Conservation (phyloP, 352 stramenopile species). For the Phytophthora foliorum region DNA sequence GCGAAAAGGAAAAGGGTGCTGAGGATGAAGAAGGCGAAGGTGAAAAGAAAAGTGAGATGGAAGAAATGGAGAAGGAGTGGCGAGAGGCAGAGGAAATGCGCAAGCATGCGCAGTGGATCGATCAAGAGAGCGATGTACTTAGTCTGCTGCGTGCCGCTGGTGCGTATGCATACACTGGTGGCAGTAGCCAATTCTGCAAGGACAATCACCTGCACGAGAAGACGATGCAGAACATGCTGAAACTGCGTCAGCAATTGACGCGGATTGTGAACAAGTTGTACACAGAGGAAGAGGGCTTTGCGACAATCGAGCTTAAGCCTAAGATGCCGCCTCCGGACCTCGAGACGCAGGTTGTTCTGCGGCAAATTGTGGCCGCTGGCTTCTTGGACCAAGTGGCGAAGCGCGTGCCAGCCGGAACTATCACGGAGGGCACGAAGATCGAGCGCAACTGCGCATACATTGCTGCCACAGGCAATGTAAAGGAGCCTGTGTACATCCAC, state of each 20-base stretch:
- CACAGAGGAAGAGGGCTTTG: slow-evolving; percentile 47
- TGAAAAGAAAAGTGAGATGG: slow-evolving; percentile 48
- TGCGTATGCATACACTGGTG: slow-evolving; percentile 80
- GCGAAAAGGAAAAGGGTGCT: slow-evolving; percentile 49
- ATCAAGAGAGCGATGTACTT: slow-evolving; percentile 85
- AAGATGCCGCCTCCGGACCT: slow-evolving; percentile 76
- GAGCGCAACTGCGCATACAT: slow-evolving; percentile 88
- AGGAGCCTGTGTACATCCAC: slow-evolving; percentile 87
- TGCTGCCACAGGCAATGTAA: slow-evolving; percentile 59
- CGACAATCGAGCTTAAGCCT: slow-evolving; percentile 57
- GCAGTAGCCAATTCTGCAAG: slow-evolving; percentile 68
- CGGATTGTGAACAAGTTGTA: slow-evolving; percentile 85
- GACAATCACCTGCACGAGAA: slow-evolving; percentile 89
- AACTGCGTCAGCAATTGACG: slow-evolving; percentile 86
- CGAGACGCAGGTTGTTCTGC: slow-evolving; percentile 64
- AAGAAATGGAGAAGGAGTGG: slow-evolving; percentile 84
- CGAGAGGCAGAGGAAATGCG: slow-evolving; percentile 76
- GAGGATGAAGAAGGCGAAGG: slow-evolving; percentile 35
- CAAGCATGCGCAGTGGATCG: slow-evolving; percentile 79
- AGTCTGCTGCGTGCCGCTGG: slow-evolving; percentile 81
- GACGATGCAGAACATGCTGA: slow-evolving; percentile 91
- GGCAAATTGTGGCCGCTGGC: slow-evolving; percentile 82
- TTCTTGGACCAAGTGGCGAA: slow-evolving; percentile 90
- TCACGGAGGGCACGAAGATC: slow-evolving; percentile 85
- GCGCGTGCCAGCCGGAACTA: slow-evolving; percentile 71